Conservation (phyloP, 768 basidiomycete species). For the Cyclocybe cylindracea region DNA sequence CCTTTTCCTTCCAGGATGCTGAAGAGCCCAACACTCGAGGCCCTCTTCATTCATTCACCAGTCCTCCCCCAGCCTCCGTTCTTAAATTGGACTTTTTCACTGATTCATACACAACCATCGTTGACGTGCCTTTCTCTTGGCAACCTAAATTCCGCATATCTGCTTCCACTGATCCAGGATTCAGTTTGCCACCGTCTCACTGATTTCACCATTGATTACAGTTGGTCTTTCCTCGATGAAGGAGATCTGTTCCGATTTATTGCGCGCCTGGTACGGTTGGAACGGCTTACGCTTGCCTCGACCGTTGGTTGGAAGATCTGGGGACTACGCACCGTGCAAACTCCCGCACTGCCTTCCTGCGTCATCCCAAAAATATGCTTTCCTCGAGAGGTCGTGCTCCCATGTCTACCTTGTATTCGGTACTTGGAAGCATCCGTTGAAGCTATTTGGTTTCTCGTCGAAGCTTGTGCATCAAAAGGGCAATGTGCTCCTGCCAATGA, state of each 20-base stretch:
- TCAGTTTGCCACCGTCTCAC: conserved; percentile 12
- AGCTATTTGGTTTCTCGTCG: conserved; percentile 12
- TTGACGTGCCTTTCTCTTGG: conserved; percentile 20
- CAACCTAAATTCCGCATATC: conserved; percentile 10
- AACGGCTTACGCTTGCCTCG: conserved; percentile 14
- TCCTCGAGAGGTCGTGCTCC: conserved; percentile 1
- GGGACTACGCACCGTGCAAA: neutral
- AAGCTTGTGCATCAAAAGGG: neutral
- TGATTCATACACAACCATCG: conserved; percentile 11
- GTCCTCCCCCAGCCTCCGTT: conserved; percentile 21
- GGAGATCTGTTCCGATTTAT: conserved; percentile 17
- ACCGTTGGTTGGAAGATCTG: conserved; percentile 12
- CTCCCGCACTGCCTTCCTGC: neutral
- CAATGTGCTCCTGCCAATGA: neutral
- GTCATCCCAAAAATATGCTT: neutral
- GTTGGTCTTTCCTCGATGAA: conserved; percentile 15
- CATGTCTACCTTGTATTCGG: neutral
- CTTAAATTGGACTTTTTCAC: conserved; percentile 18
- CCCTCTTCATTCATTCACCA: conserved; percentile 7
- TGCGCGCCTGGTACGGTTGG: conserved; percentile 9
- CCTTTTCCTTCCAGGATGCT: neutral
- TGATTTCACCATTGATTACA: conserved; percentile 13
- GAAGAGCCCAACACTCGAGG: conserved; percentile 7
- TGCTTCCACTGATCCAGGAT: conserved; percentile 17
- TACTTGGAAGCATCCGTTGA: conserved; percentile 14